These are phyloP conservation scores for Venturia pyrina DNA, from an alignment of 2,329 filamentous ascomycete species.

Conservation along the genomic window DNA sequence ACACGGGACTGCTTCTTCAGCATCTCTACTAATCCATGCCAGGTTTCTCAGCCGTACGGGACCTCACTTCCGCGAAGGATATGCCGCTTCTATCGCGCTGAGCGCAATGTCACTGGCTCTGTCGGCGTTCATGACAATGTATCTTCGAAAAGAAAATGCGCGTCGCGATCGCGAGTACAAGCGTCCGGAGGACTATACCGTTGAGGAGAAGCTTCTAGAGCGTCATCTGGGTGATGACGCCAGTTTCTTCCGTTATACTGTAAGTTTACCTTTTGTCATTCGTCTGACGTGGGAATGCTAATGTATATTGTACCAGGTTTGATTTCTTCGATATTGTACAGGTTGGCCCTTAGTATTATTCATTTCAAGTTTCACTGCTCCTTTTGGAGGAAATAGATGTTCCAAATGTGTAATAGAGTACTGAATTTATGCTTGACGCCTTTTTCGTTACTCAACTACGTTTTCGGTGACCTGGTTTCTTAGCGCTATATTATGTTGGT, in stretches of 20 bases:
- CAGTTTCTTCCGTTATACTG: conserved; percentile 31
- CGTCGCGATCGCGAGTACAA: conserved; percentile 43
- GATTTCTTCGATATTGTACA: too few relatives aligned
- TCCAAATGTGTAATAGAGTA: too few relatives aligned
- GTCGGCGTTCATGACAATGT: conserved; percentile 46
- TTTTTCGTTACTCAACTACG: too few relatives aligned
- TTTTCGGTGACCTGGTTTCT: too few relatives aligned
- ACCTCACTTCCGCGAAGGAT: conserved; percentile 35
- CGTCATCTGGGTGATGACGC: conserved; percentile 48
- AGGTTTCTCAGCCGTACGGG: conserved; percentile 33
- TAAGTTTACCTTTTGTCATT: conserved; percentile 14
- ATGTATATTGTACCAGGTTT: background rate
- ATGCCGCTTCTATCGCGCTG: conserved; percentile 35
- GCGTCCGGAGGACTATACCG: conserved; percentile 20
- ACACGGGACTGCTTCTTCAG: background rate
- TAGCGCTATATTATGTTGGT: too few relatives aligned
- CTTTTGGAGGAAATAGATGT: too few relatives aligned
- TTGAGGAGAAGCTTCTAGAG: conserved; percentile 44
- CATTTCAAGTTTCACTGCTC: too few relatives aligned
- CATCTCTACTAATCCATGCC: background rate
- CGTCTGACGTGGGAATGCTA: background rate
- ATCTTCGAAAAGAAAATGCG: conserved; percentile 47
- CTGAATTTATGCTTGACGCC: too few relatives aligned
- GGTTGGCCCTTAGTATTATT: too few relatives aligned
- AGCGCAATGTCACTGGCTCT: conserved; percentile 40